Conservation (phyloP, 768 basidiomycete genomes). For the Hirschioporus abietinus region DNA sequence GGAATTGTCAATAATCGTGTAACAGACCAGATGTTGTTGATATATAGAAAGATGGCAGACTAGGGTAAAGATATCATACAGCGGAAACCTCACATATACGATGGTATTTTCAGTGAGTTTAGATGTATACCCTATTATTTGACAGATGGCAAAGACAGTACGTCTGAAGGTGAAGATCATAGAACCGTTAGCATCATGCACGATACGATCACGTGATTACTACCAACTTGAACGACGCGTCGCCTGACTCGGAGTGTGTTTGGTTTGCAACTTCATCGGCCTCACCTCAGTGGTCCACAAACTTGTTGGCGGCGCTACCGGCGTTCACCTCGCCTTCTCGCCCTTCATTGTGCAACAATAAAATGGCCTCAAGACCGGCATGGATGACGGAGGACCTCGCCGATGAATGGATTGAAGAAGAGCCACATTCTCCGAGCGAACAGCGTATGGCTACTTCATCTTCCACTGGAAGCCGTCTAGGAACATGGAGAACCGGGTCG, state of each 20-base stretch:
- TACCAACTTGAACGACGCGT: not conserved
- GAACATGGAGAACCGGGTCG: constrained; percentile 27
- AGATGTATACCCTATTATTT: too few species aligned
- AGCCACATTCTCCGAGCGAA: constrained; percentile 21
- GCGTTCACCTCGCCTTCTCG: not conserved
- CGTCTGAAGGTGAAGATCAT: too few species aligned
- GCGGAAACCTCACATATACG: too few species aligned
- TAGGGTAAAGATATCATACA: too few species aligned
- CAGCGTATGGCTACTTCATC: constrained; percentile 32
- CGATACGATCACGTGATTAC: not conserved
- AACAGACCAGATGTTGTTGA: too few species aligned
- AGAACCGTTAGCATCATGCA: too few species aligned
- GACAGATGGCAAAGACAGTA: too few species aligned
- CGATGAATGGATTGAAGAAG: constrained; percentile 84
- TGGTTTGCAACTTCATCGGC: not conserved
- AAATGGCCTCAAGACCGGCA: constrained; percentile 37
- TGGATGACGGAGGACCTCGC: constrained; percentile 89
- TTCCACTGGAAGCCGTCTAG: constrained; percentile 9
- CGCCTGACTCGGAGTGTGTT: not conserved
- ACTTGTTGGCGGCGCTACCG: not conserved
- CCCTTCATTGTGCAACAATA: not conserved
- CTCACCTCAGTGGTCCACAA: not conserved
- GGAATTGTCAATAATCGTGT: too few species aligned
- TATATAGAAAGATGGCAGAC: too few species aligned
- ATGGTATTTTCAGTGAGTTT: too few species aligned